Conservation (phyloP, 352 stramenopile species). For the Phytophthora nicotianae region DNA sequence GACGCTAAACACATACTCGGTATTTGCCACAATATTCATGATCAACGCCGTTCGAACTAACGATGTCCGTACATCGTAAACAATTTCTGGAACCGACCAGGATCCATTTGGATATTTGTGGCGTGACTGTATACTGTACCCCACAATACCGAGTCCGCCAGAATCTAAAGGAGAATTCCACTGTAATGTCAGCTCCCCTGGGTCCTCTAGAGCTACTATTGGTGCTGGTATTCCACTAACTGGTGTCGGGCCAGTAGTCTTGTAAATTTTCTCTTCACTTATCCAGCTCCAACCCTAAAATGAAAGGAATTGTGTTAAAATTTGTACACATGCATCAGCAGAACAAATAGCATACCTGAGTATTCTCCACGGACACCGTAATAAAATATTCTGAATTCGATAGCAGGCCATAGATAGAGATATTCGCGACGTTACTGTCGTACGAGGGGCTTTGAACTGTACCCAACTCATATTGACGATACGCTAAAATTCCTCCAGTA, state of each 20-base stretch:
- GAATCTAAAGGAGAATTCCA: constrained; percentile 50
- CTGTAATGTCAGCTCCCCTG: constrained; percentile 47
- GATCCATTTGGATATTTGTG: constrained; percentile 29
- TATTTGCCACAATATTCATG: constrained; percentile 40
- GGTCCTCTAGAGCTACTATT: constrained; percentile 40
- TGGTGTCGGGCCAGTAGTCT: constrained; percentile 38
- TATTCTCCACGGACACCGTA: constrained; percentile 24
- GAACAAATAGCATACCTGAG: constrained; percentile 18
- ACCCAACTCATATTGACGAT: constrained; percentile 15
- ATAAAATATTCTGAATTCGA: constrained; percentile 45
- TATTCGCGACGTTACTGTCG: constrained; percentile 21
- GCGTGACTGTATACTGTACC: constrained; percentile 44
- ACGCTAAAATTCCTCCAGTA: constrained; percentile 20
- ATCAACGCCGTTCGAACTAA: constrained; percentile 29
- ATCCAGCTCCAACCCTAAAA: constrained; percentile 44
- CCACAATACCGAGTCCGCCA: constrained; percentile 49
- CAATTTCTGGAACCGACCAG: constrained; percentile 38
- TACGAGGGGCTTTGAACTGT: constrained; percentile 10
- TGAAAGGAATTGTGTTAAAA: constrained; percentile 4
- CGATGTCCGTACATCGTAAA: constrained; percentile 48
- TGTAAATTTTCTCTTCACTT: constrained; percentile 30
- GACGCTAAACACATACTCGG: constrained; percentile 53
- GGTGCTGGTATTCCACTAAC: constrained; percentile 35
- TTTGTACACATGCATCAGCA: neutral
- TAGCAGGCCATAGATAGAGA: constrained; percentile 40